Base-by-base conservation (phyloP, 2,329 filamentous ascomycete genomes). In the Didymella arachidicola region DNA sequence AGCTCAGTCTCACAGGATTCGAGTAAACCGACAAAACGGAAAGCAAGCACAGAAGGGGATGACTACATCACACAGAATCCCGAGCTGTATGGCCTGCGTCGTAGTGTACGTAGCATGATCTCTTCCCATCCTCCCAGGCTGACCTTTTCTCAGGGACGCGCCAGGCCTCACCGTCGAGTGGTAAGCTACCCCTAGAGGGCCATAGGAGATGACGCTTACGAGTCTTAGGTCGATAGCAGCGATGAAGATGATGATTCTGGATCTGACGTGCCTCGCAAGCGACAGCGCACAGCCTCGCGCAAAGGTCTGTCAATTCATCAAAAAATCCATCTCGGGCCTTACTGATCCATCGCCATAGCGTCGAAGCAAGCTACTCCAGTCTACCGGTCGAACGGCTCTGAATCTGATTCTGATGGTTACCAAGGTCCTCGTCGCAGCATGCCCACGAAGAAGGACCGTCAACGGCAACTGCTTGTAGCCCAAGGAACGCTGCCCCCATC, bases 21-120 rank as follows among this genome's bases (percentile, higher is more conserved):
- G 42, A 84, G 84, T 63, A 84, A 87, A 72, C 85, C 61, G 19
- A 62, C 57, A 48, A 97, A 97, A 83, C 89, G 93, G 65, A 87
- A 83, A 69, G 75, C 76, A 77, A 83, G 73, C 75, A 78, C 86
- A 36, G 87, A 89, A 50, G 91, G 95, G 69, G 91, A 95, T 69
- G 89, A 95, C 59, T 93, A 88, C 73, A 97, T 98, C 69, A 86
- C 89, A 70, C 90, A 92, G 72, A 96, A 99, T 72, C 95, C 95
- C 43, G 93, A 97, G 79, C 83, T 99, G 8, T 99, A 98, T 81
- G 95, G 95, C 46, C 83, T 99, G 67, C 88, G 95, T 69, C 87
- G 95, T 80, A 99, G 95, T 81, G 93, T 95, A 88, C 63, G 90
- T 79, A 58, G 41, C 55, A 63, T 59, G 57, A 18, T 26, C 39